Base-by-base conservation (phyloP, 1,139 yeast species). In the Kurtzmaniella quercitrusa region DNA sequence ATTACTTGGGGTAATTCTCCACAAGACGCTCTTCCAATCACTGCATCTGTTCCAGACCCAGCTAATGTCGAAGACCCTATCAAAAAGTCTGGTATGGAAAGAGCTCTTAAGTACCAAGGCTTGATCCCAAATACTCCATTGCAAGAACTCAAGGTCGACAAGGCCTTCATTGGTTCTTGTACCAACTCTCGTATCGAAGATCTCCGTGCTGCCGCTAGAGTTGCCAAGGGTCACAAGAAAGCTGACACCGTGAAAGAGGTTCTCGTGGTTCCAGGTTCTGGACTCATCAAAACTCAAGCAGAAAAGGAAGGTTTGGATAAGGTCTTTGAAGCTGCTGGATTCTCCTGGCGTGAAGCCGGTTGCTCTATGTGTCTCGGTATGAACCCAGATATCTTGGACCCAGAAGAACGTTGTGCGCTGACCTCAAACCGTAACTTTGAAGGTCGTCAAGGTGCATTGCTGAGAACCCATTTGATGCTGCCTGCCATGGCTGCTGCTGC, bases 401-500 rank as follows among this genome's bases (percentile, higher is more conserved):
- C 98, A 38, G 80, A 86, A 60, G 98, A 93, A 68, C 83, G 98
- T 69, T 93, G 98, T 73, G 98, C 98, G 5, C 91, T 98, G 18
- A 93, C 98, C 23, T 91, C 98, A 22, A 93, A 93, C 76, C 86
- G 98, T 78, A 93, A 93, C 73, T 93, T 93, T 63, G 97, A 93
- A 68, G 98, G 98, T 56, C 93, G 98, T 69, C 98, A 93, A 74
- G 98, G 98, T 69, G 96, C 96, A 41, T 71, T 70, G 47, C 88
- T 96, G n/a, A 81, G 98, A 72, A 93, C 98, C 18, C 98, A 93
- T 61, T 78, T 93, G 61, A 88, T 91, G 95, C 88, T 97, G 14
- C 98, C 98, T 32, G 96, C 96, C 28, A 93, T 93, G 98, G 98
- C 98, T 39, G 98, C 98, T 18, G 97, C 97, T 32, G 98, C 98